Evolutionary conservation across 352 stramenopile genomes (phyloP), one percentile per base, ranked within the genome.

Genomic region (Phytophthora europaea): DNA sequence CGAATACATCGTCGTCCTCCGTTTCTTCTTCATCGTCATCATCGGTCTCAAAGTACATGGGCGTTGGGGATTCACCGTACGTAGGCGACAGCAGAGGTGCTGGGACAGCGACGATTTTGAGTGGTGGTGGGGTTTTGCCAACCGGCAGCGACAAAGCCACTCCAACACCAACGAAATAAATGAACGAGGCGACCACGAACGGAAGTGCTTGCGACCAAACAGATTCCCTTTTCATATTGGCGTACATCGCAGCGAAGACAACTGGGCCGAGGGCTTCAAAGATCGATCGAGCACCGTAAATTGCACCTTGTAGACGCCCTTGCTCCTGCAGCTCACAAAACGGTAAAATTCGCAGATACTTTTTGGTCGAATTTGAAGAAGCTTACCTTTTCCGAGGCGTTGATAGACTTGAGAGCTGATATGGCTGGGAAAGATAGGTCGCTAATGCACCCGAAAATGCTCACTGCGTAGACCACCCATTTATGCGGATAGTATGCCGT

Each of bases 361-460:
- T 22, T 22, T 8, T 31, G 4, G 4, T 0, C 4, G 28, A 31
- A 31, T 31, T 16, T n/a, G 28, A 1, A 20, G 28, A 61, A 4
- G 53, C n/a, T 15, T 55, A 87, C 79, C 67, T 85, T 75, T 43
- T 91, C 84, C 9, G 84, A 93, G 3, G 45, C 70, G 36, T 75
- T 82, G 18, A 77, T 75, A n/a, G 67, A 82, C 28, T 75, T 82
- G 28, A 79, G 63, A 13, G 75, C 64, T 8, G 75, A 79, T 63
- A 82, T 79, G 3, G 87, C 87, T 6, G 86, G 84, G 70, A 94
- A 93, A 0, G 86, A 91, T 6, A 95, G 55, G 52, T 92, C 85
- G 3, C 84, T 79, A 20, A 95, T 77, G 50, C 82, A 85, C 1
- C 71, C 79, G 6, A 76, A 76, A 13, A 82, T 59, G 2, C 69